Evolutionary conservation across 345 rosid species (phyloP), one percentile per base, ranked within the genome.

Genomic region (Eutrema japonicum): DNA sequence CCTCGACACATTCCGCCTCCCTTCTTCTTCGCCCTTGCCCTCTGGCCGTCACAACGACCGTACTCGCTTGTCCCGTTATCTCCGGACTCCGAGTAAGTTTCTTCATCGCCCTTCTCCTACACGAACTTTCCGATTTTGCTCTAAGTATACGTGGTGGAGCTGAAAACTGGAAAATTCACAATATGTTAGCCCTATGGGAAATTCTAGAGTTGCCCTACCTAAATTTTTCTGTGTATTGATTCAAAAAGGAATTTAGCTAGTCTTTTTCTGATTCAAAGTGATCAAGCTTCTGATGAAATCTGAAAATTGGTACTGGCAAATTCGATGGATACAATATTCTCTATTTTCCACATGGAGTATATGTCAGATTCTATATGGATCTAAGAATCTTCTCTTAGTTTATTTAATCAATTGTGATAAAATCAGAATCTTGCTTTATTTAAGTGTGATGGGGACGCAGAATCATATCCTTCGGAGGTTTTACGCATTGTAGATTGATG

Each of bases 1-100:
- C 22, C 80, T 85, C 63, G 81, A 85, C 29, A 68, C 75, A 9
- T 85, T 81, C 68, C 83, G 83, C 10, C 60, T 85, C 13, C 80
- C 81, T 12, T 78, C 60, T 8, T 75, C 62, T 11, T 37, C 62
- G 6, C 56, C 41, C 38, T 46, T 14, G 41, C 37, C 59, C 4
- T 62, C 58, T 14, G 38, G 53, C 14, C 49, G 49, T 46, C 49
- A 46, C 49, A 46, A 46, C 18, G 41, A 41, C 12, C 76, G 51
- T 38, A 18, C 49, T 50, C 77, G 81, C 43, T 66, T 81, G 33
- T 78, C 85, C 36, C 70, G 80, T 49, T 62, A 56, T 2, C 68
- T 82, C 26, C 80, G 81, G 8, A 71, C 74, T 16, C 80, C 82
- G 7, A 67, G 85, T 82, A 70, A 42, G 65, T 54, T 74, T 57